Percentiles rank a stretch among this genome's conserved stretches.
Evolutionary conservation across 345 rosid species (phyloP).

Genomic region (Lepidium africanum): DNA sequence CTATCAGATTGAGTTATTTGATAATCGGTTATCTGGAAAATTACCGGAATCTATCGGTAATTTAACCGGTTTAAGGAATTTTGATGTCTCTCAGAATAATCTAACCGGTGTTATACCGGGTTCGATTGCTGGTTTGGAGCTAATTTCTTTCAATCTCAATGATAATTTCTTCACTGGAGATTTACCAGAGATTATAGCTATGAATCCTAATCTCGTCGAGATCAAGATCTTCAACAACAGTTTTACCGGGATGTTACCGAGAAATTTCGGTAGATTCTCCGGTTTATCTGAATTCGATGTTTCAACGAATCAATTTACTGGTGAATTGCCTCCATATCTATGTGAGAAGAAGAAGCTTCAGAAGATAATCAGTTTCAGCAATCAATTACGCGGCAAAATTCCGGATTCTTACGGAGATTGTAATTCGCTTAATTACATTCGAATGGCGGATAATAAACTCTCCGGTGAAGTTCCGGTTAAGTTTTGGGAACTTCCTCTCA

Average conservation of each 20-base stretch:
- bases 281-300: conserved; percentile 48
- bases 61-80: conserved; percentile 28
- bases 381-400: conserved; percentile 45
- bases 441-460: conserved; percentile 42
- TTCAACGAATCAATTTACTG: conserved; percentile 47
- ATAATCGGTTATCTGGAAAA: conserved; percentile 38
- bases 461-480: conserved; percentile 40
- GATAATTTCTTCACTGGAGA: conserved; percentile 55
- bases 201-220: conserved; percentile 37
- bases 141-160: conserved; percentile 42
- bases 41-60: conserved; percentile 50
- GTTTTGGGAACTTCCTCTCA: conserved; percentile 49
- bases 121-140: conserved; percentile 36
- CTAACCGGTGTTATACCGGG: conserved; percentile 48
- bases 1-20: conserved; percentile 41
- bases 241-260: conserved; percentile 53
- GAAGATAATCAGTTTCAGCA: conserved; percentile 34
- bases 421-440: conserved; percentile 34
- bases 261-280: conserved; percentile 45
- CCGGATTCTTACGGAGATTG: conserved; percentile 52
- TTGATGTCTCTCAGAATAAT: conserved; percentile 62
- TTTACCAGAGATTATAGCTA: conserved; percentile 40
- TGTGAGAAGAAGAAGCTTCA: conserved; percentile 40
- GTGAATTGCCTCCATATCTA: conserved; percentile 52
- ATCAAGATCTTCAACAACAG: conserved; percentile 73